These are phyloP conservation scores for Fallopia convolvulus DNA, from an alignment of 148 eudicot genomes.

Conservation along the genomic window DNA sequence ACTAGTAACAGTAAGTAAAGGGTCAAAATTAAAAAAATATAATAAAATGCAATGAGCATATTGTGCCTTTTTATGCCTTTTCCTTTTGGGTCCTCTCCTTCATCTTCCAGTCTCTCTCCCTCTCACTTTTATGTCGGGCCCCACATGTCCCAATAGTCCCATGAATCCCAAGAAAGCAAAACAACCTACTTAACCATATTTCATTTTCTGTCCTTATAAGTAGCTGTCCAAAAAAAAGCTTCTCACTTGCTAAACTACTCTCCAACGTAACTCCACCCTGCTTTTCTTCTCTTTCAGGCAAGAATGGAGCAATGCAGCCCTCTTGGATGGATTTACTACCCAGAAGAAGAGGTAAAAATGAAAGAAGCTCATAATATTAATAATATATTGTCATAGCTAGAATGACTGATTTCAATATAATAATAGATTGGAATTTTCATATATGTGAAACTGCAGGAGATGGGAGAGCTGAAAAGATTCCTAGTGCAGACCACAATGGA, in stretches of 20 bases:
- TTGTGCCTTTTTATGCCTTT: not conserved
- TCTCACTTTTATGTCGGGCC: not conserved
- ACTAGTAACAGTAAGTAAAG: not conserved
- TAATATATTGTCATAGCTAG: too few species aligned
- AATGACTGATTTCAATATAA: too few species aligned
- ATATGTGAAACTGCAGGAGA: not conserved
- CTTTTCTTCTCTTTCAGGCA: not conserved
- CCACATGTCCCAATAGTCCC: not conserved
- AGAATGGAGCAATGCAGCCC: conserved; percentile 53
- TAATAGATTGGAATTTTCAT: too few species aligned
- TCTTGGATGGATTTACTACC: conserved; percentile 35
- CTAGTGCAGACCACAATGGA: conserved; percentile 67
- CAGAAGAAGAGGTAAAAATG: conserved; percentile 32
- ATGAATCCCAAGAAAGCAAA: conserved; percentile 1
- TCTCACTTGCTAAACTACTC: not conserved
- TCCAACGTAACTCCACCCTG: not conserved
- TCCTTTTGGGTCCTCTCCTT: not conserved
- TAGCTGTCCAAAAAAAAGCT: not conserved
- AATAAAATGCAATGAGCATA: not conserved
- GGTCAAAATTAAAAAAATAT: not conserved
- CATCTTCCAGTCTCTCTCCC: not conserved
- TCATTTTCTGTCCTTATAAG: not conserved
- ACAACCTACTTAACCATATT: not conserved
- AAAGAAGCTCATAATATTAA: too few species aligned
- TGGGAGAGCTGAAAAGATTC: conserved; percentile 20